phyloP scores from a whole-genome alignment of 2,329 filamentous ascomycete species.

The Stromatinia cepivora region DNA sequence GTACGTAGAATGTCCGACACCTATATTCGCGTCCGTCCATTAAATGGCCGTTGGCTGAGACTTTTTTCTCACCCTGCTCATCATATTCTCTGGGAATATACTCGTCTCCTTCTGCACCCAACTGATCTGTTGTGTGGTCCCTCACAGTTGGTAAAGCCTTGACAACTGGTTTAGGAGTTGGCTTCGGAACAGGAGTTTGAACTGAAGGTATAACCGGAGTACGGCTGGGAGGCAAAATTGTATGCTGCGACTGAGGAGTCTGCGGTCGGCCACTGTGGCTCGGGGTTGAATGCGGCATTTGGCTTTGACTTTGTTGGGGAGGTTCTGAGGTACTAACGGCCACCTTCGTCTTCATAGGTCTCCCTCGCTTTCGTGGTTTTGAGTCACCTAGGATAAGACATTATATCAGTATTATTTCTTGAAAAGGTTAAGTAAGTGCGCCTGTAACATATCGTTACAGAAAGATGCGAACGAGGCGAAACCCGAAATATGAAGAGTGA shows the following conservation, averaged over 20 bases:
- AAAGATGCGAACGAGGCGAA: constrained; percentile 28
- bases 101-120: constrained; percentile 86
- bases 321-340: constrained; percentile 56
- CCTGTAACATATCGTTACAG: constrained; percentile 37
- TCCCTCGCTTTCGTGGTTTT: constrained; percentile 44
- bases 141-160: constrained; percentile 94
- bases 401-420: constrained; percentile 30
- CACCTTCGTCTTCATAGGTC: constrained; percentile 42
- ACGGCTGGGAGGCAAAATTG: constrained; percentile 35
- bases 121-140: constrained; percentile 95
- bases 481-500: constrained; percentile 27
- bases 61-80: constrained; percentile 92
- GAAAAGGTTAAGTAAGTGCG: constrained; percentile 26
- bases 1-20: constrained; percentile 90
- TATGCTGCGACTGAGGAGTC: constrained; percentile 51
- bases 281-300: constrained; percentile 46
- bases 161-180: constrained; percentile 79
- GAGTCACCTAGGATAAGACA: constrained; percentile 44
- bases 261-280: constrained; percentile 52
- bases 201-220: constrained; percentile 43
- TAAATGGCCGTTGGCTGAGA: constrained; percentile 77
- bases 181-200: constrained; percentile 68
- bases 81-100: constrained; percentile 93
- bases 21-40: constrained; percentile 83
- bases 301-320: constrained; percentile 50